Evolutionary conservation across 176 grass and related monocot genomes (phyloP).

Genomic region (Neostapfia colusana): DNA sequence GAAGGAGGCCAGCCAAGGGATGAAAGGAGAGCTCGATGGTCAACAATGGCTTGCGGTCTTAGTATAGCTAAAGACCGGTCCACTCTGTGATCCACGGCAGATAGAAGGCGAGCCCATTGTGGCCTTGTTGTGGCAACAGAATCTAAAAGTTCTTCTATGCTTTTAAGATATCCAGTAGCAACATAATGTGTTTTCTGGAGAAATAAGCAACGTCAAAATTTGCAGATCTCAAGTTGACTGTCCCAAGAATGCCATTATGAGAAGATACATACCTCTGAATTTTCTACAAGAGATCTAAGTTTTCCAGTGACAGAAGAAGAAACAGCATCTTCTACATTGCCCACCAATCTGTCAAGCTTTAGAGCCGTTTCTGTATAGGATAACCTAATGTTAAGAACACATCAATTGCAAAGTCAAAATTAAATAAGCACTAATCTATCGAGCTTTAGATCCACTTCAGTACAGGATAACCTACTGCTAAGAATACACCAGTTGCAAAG

Average conservation of each 20-base stretch:
- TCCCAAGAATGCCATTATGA: slow-evolving; percentile 18
- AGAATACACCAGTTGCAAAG: slow-evolving; percentile 35
- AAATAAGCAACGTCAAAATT: slow-evolving; percentile 16
- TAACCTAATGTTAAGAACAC: slow-evolving; percentile 42
- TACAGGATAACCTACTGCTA: slow-evolving; percentile 47
- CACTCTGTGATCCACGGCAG: slow-evolving; percentile 85
- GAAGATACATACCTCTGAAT: slow-evolving; percentile 60
- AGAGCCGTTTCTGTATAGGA: slow-evolving; percentile 77
- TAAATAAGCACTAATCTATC: slow-evolving; percentile 52
- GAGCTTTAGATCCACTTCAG: slow-evolving; percentile 79
- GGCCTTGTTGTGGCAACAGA: slow-evolving; percentile 61
- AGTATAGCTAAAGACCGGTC: slow-evolving; percentile 86
- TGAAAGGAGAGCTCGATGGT: slow-evolving; percentile 71
- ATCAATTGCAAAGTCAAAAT: slow-evolving; percentile 35
- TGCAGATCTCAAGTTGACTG: slow-evolving; percentile 30
- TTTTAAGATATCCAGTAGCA: slow-evolving; percentile 65
- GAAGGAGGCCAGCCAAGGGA: slow-evolving; percentile 89
- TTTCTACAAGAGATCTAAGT: slow-evolving; percentile 58
- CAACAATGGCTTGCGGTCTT: slow-evolving; percentile 89
- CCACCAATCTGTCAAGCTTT: slow-evolving; percentile 84
- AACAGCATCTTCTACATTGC: slow-evolving; percentile 81
- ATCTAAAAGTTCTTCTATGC: slow-evolving; percentile 71
- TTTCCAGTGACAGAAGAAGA: slow-evolving; percentile 70
- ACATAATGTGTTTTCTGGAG: slow-evolving; percentile 54
- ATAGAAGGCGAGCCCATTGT: slow-evolving; percentile 71